phyloP scores from a whole-genome alignment of 495 filamentous ascomycete genomes.

The Neurospora sp. region DNA sequence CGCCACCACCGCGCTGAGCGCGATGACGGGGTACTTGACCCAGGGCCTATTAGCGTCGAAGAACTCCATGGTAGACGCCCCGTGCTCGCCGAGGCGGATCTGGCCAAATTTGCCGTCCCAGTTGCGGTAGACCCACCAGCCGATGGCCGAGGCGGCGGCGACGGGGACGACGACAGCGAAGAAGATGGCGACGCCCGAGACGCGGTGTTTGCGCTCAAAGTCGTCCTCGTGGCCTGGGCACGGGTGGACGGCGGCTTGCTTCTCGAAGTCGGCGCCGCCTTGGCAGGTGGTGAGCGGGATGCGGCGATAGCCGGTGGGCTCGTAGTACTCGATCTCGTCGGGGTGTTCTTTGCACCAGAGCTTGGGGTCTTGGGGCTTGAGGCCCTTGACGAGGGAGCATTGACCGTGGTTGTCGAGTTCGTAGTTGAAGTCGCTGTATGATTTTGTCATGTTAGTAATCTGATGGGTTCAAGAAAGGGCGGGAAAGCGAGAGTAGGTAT shows the following conservation, averaged over 20 bases:
- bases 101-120: slow-evolving; percentile 88
- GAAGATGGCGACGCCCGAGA: slow-evolving; percentile 70
- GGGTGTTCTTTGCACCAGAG: slow-evolving; percentile 58
- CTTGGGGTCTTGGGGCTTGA: slow-evolving; percentile 52
- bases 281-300: slow-evolving; percentile 80
- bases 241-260: slow-evolving; percentile 39
- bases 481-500: not conserved
- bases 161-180: slow-evolving; percentile 67
- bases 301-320: slow-evolving; percentile 80
- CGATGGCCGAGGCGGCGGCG: slow-evolving; percentile 52
- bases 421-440: slow-evolving; percentile 81
- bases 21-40: slow-evolving; percentile 67
- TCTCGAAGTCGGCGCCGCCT: slow-evolving; percentile 63
- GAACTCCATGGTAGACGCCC: slow-evolving; percentile 13
- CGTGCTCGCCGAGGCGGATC: slow-evolving; percentile 68
- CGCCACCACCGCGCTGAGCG: slow-evolving; percentile 50
- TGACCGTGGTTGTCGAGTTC: slow-evolving; percentile 62
- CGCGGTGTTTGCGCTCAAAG: slow-evolving; percentile 55
- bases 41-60: slow-evolving; percentile 58
- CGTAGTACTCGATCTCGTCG: slow-evolving; percentile 59
- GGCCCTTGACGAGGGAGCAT: slow-evolving; percentile 64
- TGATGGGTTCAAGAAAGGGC: not conserved
- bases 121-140: slow-evolving; percentile 77
- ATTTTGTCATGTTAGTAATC: not conserved
- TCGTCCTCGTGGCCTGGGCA: slow-evolving; percentile 74